Evolutionary conservation across 768 basidiomycete genomes (phyloP).

Genomic region (Strobilomyces echinocephalus): DNA sequence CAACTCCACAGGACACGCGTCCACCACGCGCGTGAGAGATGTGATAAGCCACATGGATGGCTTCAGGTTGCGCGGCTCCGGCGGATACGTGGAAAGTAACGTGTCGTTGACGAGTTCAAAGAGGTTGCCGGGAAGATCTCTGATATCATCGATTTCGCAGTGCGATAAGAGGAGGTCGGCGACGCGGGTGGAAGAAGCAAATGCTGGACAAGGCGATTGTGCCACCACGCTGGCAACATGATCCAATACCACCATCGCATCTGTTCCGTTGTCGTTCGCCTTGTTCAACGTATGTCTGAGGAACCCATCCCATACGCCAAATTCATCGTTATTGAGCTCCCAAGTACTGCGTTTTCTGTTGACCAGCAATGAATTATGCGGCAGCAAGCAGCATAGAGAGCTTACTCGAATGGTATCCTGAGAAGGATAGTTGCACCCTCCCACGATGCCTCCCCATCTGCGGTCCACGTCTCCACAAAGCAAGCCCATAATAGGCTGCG

Average conservation of each 20-base stretch:
- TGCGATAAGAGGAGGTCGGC: slow-evolving; percentile 59
- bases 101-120: slow-evolving; percentile 59
- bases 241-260: slow-evolving; percentile 50
- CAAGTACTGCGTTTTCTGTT: slow-evolving; percentile 42
- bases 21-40: slow-evolving; percentile 50
- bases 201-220: slow-evolving; percentile 36
- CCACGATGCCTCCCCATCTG: slow-evolving; percentile 43
- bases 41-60: slow-evolving; percentile 60
- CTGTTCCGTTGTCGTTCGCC: slow-evolving; percentile 58
- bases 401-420: slow-evolving; percentile 60
- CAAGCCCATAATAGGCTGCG: slow-evolving; percentile 53
- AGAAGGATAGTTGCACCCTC: slow-evolving; percentile 50
- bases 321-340: slow-evolving; percentile 52
- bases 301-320: slow-evolving; percentile 55
- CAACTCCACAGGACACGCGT: slow-evolving; percentile 49
- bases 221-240: slow-evolving; percentile 47
- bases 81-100: slow-evolving; percentile 61
- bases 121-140: slow-evolving; percentile 49
- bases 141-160: slow-evolving; percentile 45
- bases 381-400: slow-evolving; percentile 12
- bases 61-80: slow-evolving; percentile 48
- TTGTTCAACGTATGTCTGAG: slow-evolving; percentile 48
- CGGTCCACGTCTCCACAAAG: slow-evolving; percentile 54
- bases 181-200: slow-evolving; percentile 45
- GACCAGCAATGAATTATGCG: slow-evolving; percentile 4